Base-by-base conservation (phyloP, 257 asterid species). In the Solanum medicagineum region DNA sequence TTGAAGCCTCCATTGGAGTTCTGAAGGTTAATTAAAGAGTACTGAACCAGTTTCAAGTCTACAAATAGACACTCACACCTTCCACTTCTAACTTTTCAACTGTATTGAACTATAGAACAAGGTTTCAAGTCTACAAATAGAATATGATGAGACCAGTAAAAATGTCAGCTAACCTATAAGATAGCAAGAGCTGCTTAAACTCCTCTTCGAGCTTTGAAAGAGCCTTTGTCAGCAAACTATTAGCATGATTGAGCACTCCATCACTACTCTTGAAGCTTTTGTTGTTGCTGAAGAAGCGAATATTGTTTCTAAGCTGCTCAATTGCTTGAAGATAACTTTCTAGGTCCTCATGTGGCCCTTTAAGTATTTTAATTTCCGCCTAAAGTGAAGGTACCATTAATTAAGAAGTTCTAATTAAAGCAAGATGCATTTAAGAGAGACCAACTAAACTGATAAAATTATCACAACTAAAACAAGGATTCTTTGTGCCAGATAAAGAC, bases 341-440 rank as follows among this genome's bases (percentile, higher is more conserved):
- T 47, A 97, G 94, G 90, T 97, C 98, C 87, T 95, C 99, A 69
- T 93, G 98, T 80, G 99, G 99, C 83, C 99, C 99, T 90, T 95
- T 94, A 63, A 95, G 94, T 90, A 97, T 97, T 91, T 95, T 97
- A 85, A 92, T 95, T 89, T 97, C 99, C 44, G 97, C 99, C 99
- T 97, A 87, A 87, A n/a, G 75, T 55, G 55, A 84, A 62, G 55
- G 79, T 4, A 53, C 19, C 65, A 53, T 79, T 51, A 10, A 29
- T 53, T 79, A 53, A 79, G 49, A 51, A 79, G 83, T 79, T 53
- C 49, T 53, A 79, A 79, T 10, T 29, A 2, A 10, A 79, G 57
- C 2, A 53, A 3, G 1, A 49, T 26, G 47, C 47, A 79, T 53
- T 49, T 75, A 75, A 24, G 62, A 75, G 59, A 26, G 65, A 79